A percentile compares a stretch with the other conserved stretches of the same genome.
Conservation (phyloP, 83 land plant genomes). For the Picea abies region DNA sequence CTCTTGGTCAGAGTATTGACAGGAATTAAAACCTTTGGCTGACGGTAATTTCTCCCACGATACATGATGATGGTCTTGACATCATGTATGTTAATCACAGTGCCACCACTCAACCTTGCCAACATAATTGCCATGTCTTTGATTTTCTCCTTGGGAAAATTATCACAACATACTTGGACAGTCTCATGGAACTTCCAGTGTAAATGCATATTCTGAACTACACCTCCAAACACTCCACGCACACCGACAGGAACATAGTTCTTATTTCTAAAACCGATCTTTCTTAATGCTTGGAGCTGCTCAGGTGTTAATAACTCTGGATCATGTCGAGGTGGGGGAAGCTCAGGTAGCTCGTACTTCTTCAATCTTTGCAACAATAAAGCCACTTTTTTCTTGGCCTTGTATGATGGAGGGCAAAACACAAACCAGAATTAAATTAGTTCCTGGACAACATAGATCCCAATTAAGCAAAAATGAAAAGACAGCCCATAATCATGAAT, state of each 20-base stretch:
- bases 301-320: conserved; percentile 93
- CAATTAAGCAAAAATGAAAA: neutral
- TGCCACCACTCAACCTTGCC: conserved; percentile 96
- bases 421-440: neutral
- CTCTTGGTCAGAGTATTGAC: conserved; percentile 91
- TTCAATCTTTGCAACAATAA: conserved; percentile 79
- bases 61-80: conserved; percentile 94
- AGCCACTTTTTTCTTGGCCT: conserved; percentile 93
- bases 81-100: conserved; percentile 89
- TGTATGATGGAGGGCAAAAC: neutral
- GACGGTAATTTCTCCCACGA: conserved; percentile 94
- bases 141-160: conserved; percentile 87
- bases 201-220: conserved; percentile 95
- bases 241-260: conserved; percentile 96
- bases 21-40: conserved; percentile 86
- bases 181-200: conserved; percentile 99
- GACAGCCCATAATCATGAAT: neutral
- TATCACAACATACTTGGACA: conserved; percentile 92
- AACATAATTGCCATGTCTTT: conserved; percentile 92
- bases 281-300: conserved; percentile 88
- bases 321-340: conserved; percentile 85
- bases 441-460: too few species aligned
- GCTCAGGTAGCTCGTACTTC: conserved; percentile 88
- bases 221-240: conserved; percentile 98
- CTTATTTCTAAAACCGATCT: conserved; percentile 89